phyloP scores from a whole-genome alignment of 2,329 filamentous ascomycete genomes.

The Cytospora paraplurivora region DNA sequence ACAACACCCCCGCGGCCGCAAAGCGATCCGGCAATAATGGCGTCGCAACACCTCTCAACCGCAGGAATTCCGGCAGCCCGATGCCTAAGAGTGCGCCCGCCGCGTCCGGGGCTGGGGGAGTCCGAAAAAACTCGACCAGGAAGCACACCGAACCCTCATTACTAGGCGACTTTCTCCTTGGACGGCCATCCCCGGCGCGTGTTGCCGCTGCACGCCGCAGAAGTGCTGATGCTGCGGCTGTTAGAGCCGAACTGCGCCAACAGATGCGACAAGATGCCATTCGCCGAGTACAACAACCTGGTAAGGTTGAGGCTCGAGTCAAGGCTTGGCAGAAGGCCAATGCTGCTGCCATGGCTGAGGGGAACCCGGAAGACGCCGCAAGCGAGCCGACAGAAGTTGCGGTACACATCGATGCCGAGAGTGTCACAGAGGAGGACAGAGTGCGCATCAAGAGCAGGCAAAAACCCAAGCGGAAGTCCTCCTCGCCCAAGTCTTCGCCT shows the following conservation, averaged over 20 bases:
- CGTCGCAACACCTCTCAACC: slow-evolving; percentile 35
- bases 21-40: slow-evolving; percentile 29
- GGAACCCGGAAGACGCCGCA: slow-evolving; percentile 53
- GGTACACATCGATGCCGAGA: slow-evolving; percentile 60
- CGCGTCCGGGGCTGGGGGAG: slow-evolving; percentile 34
- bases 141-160: slow-evolving; percentile 49
- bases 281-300: slow-evolving; percentile 61
- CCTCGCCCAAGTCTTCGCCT: slow-evolving; percentile 35
- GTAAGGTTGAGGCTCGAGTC: slow-evolving; percentile 76
- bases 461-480: slow-evolving; percentile 41
- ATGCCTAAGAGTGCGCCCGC: slow-evolving; percentile 49
- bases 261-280: slow-evolving; percentile 63
- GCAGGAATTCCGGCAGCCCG: slow-evolving; percentile 32
- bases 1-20: slow-evolving; percentile 28
- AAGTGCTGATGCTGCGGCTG: slow-evolving; percentile 55
- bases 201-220: slow-evolving; percentile 52
- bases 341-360: slow-evolving; percentile 61
- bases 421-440: slow-evolving; percentile 63
- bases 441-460: slow-evolving; percentile 58
- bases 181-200: slow-evolving; percentile 58
- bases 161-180: slow-evolving; percentile 59
- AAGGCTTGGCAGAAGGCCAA: slow-evolving; percentile 83
- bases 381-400: slow-evolving; percentile 63
- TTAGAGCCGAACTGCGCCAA: slow-evolving; percentile 56
- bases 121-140: slow-evolving; percentile 41